Base-by-base conservation (phyloP, 345 rosid species). In the Aurinia saxatilis region DNA sequence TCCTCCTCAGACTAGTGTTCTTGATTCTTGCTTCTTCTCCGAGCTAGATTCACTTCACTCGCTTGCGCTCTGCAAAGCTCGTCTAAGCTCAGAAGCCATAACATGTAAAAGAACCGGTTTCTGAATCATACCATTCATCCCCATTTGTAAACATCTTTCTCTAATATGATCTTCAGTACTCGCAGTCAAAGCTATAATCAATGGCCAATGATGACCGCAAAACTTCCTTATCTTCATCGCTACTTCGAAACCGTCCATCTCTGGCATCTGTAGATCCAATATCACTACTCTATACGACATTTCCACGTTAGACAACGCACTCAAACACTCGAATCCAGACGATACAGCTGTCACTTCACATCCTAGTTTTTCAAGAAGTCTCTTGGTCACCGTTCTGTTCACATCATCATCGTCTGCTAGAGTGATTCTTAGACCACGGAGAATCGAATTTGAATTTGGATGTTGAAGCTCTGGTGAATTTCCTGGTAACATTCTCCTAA, bases 171-270 rank as follows among this genome's bases (percentile, higher is more conserved):
- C 97, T 77, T 87, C 97, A 4, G 95, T 77, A 65, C 95, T 90
- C 2, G 97, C 91, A 1, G 99, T 87, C 68, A 90, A 65, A 37
- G 96, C 99, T 58, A 93, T 72, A 60, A 93, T 90, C 78, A 90
- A 58, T 4, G 95, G 96, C 96, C 92, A 83, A 36, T 59, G 84
- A 18, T 66, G 80, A 65, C 95, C 89, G 41, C 86, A 64, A 59
- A 76, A 82, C 84, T 87, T 89, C 63, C 97, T 81, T 66, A 93
- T 82, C 76, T 91, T 85, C 76, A 49, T 67, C 7, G 99, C 96
- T 41, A 90, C 96, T 60, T 93, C 99, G 0, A 82, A 90, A 17
- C 99, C 97, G 27, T 93, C 97, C 91, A 93, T 85, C 63, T 87
- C 95, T 0, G 86, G 88, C 97, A 90, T 81, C 62, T 90, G 88